Evolutionary conservation across 73 alveolate genomes (phyloP), one percentile per base, ranked within the genome.

Genomic region (Paramecium octaurelia): DNA sequence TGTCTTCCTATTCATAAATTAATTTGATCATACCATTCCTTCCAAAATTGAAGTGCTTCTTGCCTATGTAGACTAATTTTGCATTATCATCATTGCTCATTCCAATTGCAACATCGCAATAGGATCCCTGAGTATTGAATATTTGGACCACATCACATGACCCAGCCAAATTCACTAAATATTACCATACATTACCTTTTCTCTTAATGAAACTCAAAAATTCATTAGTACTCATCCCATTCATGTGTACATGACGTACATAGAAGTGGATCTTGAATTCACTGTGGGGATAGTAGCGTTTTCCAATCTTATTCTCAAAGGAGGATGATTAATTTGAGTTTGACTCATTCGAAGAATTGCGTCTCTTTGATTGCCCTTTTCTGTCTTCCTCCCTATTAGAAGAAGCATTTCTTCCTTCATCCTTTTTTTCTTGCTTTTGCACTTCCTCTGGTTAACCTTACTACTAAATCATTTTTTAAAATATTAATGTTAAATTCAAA

Each of bases 151-250:
- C 76, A 43, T 80, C 91, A 23, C 76, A 48, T 20, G 70, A 80
- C 29, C 91, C 91, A 80, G 91, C 91, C 57, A 80, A 80, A 35
- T 40, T 73, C 54, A 73, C 87, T 73, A 73, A 73, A 73, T 73
- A 73, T 73, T 73, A 73, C 57, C 57, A 73, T 73, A 35, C 34
- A 43, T 80, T 80, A 48, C 70, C 75, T 48, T 80, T 80, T 48
- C 57, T 80, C 29, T 48, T 80, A 3, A 80, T 80, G 29, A 80
- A 80, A 31, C 75, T 38, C 34, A 80, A 35, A 50, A 80, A 80
- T 46, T 80, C 91, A 80, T 42, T 44, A 20, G 48, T 64, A 24
- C 44, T 80, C 91, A 80, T 80, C 14, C 91, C 91, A 80, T 48
- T 80, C 91, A 43, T 80, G 20, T 42, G 91, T 42, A 80, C 91